These are phyloP conservation scores for Alternaria novae-zelandiae DNA, from an alignment of 2,329 filamentous ascomycete genomes.

Conservation along the genomic window DNA sequence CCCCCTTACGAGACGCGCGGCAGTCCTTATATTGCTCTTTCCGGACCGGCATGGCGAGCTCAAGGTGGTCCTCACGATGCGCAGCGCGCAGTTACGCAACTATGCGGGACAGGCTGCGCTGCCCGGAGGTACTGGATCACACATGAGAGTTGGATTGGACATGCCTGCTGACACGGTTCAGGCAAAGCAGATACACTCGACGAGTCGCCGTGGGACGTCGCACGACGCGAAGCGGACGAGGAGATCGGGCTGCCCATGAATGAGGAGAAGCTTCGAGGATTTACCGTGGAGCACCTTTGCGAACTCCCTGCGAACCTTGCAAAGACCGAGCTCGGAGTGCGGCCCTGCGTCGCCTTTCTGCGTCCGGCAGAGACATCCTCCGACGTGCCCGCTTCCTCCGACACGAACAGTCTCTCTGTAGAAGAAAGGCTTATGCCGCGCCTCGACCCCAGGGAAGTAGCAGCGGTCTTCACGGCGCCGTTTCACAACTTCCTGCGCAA, in stretches of 20 bases:
- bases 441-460: constrained; percentile 88
- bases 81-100: constrained; percentile 64
- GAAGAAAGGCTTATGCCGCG: constrained; percentile 78
- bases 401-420: constrained; percentile 17
- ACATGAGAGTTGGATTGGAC: not conserved
- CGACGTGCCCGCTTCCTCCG: constrained; percentile 8
- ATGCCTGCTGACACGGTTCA: constrained; percentile 20
- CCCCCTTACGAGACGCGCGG: constrained; percentile 72
- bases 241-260: constrained; percentile 87
- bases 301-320: constrained; percentile 69
- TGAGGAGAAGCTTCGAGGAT: constrained; percentile 72
- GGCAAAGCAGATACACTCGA: constrained; percentile 62
- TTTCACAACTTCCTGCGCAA: constrained; percentile 80
- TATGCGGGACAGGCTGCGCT: constrained; percentile 81
- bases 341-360: constrained; percentile 67
- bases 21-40: constrained; percentile 87
- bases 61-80: constrained; percentile 68
- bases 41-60: constrained; percentile 83
- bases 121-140: constrained; percentile 69
- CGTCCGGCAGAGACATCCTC: constrained; percentile 39
- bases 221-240: constrained; percentile 87
- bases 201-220: constrained; percentile 75
- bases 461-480: constrained; percentile 89
- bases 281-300: constrained; percentile 86
- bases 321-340: constrained; percentile 57